A percentile compares a stretch with the other conserved stretches of the same genome.
Conservation (phyloP, 2,329 filamentous ascomycete species). For the Ophiostoma sp. region DNA sequence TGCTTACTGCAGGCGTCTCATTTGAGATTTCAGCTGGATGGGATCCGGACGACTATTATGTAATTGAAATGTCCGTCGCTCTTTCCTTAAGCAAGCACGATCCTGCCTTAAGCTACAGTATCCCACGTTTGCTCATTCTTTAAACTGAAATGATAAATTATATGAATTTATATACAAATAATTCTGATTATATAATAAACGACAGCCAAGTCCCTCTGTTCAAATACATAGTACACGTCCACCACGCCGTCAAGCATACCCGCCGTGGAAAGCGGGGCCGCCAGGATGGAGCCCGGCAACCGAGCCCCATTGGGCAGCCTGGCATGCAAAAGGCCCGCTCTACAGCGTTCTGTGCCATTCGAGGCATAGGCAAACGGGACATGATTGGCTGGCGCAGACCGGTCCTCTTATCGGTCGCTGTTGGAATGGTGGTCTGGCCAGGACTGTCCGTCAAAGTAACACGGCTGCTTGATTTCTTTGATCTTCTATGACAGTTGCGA, state of each 20-base stretch:
- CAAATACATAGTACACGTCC: not conserved
- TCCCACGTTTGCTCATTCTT: not conserved
- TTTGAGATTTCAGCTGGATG: not conserved
- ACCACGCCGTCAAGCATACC: not conserved
- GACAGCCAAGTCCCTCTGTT: not conserved
- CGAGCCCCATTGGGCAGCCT: slow-evolving; percentile 21
- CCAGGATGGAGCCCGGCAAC: slow-evolving; percentile 17
- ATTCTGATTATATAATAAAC: not conserved
- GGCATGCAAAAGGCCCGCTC: slow-evolving; percentile 20
- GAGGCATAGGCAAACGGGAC: slow-evolving; percentile 2
- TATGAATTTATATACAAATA: not conserved
- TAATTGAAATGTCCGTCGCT: not conserved
- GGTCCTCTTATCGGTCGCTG: slow-evolving; percentile 18
- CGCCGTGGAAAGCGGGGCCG: slow-evolving; percentile 23
- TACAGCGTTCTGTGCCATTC: slow-evolving; percentile 14
- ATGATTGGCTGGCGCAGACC: slow-evolving; percentile 21
- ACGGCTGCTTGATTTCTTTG: too few relatives aligned
- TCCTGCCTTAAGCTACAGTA: not conserved
- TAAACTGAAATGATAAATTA: not conserved
- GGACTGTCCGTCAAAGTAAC: too few relatives aligned
- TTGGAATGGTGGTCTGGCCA: slow-evolving; percentile 11
- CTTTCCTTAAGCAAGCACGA: not conserved
- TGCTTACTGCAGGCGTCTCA: not conserved
- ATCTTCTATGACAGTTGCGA: too few relatives aligned
- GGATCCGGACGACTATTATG: not conserved